phyloP scores from a whole-genome alignment of 2,329 filamentous ascomycete genomes.

The Didymella arachidicola region DNA sequence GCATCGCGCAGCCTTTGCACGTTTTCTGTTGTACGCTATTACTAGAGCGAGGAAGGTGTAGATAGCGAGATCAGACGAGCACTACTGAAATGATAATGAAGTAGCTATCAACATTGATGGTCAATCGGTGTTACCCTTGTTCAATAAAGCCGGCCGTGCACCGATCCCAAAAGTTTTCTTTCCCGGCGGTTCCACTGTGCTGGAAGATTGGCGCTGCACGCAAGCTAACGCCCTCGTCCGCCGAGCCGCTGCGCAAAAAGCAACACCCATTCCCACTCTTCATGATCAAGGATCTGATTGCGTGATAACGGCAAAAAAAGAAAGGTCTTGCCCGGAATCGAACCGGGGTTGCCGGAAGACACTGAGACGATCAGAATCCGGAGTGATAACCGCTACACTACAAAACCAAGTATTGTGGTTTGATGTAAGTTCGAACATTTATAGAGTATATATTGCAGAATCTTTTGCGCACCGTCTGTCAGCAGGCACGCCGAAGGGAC shows the following conservation, averaged over 20 bases:
- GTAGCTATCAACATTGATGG: not conserved
- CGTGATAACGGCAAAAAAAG: not conserved
- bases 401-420: constrained; percentile 3
- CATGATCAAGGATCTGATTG: no score
- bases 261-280: not conserved
- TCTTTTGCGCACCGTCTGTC: no score
- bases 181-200: not conserved
- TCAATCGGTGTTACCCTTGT: not conserved
- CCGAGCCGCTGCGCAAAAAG: not conserved
- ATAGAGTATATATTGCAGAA: not conserved
- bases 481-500: no score
- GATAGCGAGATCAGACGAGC: constrained; percentile 6
- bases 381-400: constrained; percentile 19
- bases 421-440: not conserved
- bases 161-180: not conserved
- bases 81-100: constrained; percentile 1
- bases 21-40: constrained; percentile 22
- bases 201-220: not conserved
- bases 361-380: constrained; percentile 27
- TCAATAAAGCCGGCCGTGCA: no score
- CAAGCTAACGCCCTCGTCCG: not conserved
- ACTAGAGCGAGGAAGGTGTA: constrained; percentile 9
- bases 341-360: constrained; percentile 28
- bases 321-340: constrained; percentile 28
- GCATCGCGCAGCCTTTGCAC: constrained; percentile 39